Percentiles rank a stretch among this genome's conserved stretches.
These are phyloP conservation scores for Clavispora phyllophila DNA, from an alignment of 805 yeast genomes.

Conservation along the genomic window DNA sequence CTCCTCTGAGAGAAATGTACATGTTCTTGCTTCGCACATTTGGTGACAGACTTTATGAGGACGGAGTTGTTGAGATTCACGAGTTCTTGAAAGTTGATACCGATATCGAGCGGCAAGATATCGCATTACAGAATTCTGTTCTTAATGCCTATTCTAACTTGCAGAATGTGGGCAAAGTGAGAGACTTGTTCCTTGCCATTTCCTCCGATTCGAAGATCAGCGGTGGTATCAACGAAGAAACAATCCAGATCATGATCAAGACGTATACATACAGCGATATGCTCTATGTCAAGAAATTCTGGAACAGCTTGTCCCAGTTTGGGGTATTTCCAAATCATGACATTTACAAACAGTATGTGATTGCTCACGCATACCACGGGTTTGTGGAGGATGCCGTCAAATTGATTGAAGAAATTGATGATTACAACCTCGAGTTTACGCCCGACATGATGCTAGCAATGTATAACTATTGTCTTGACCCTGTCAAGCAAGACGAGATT, in stretches of 20 bases:
- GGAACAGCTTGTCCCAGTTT: conserved; percentile 53
- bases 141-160: conserved; percentile 60
- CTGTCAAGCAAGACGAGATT: conserved; percentile 24
- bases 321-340: conserved; percentile 49
- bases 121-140: conserved; percentile 53
- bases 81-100: conserved; percentile 59
- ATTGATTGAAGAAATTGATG: conserved; percentile 43
- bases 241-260: conserved; percentile 63
- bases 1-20: conserved; percentile 45
- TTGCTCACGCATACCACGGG: conserved; percentile 69
- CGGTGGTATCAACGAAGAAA: conserved; percentile 55
- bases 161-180: conserved; percentile 50
- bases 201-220: conserved; percentile 42
- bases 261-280: conserved; percentile 52
- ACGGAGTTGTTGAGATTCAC: conserved; percentile 63
- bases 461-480: conserved; percentile 39
- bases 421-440: conserved; percentile 41
- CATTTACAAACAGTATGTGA: conserved; percentile 54
- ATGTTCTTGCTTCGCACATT: conserved; percentile 55
- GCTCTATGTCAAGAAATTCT: conserved; percentile 53
- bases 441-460: conserved; percentile 42
- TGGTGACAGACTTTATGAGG: conserved; percentile 53
- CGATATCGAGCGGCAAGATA: conserved; percentile 46
- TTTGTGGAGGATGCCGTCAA: conserved; percentile 51
- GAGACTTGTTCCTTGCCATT: conserved; percentile 58